Base-by-base conservation (phyloP, 2,329 filamentous ascomycete genomes). In the Coniella lustricola region DNA sequence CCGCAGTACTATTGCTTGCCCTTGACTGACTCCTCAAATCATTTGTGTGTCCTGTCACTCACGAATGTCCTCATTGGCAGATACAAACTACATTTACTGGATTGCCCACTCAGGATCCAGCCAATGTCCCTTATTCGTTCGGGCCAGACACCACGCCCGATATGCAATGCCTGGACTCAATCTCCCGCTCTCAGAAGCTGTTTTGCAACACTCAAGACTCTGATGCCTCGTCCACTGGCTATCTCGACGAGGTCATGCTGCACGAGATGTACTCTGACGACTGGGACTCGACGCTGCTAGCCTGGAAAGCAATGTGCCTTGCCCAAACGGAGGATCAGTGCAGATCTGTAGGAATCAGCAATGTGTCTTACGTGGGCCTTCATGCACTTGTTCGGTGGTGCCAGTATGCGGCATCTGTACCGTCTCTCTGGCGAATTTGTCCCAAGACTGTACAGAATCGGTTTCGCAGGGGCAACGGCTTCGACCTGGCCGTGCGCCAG, bases 1-100 rank as follows among this genome's bases (percentile, higher is more conserved):
- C 61, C 79, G 87, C 60, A 58, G 75, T 58, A 34, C 8, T 35
- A 5, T 10, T 29, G 25, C 25, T 10, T 29, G 5, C 25, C 5
- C 25, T 29, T 29, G 25, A 5, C 25, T 29, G n/a, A 29, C 10
- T 29, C 10, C 10, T 29, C 25, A 29, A n/a, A n/a, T n/a, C n/a
- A n/a, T n/a, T n/a, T 29, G 25, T 29, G 25, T 29, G 10, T 5
- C 25, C 10, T 29, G 25, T 29, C 25, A 5, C 5, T 29, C 25
- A 29, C 25, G 5, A 29, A 29, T 10, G 10, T 29, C 5, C 25
- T 29, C 25, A n/a, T n/a, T 10, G 16, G 9, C 46, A 85, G 79
- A 72, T 90, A 38, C 87, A 94, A 74, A 90, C 87, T n/a, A 93
- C 91, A 64, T 93, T 84, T 68, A 88, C 85, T 1, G 74, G 83